Evolutionary conservation across 164 flowering plant species (phyloP), one percentile per base, ranked within the genome.

Genomic region (Piper betle): DNA sequence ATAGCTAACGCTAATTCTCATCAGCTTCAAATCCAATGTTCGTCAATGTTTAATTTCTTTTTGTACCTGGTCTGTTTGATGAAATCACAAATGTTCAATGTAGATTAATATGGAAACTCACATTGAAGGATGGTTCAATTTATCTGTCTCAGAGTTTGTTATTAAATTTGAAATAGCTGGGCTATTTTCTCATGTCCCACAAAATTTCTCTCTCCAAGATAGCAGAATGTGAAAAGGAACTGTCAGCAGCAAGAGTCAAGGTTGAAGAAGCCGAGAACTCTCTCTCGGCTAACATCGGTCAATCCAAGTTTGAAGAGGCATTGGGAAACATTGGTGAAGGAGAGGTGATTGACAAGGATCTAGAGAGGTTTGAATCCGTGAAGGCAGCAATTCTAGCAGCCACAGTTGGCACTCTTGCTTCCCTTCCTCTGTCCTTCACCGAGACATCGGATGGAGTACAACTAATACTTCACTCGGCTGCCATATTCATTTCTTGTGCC

Each of bases 141-240:
- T 25, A 25, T 25, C 1, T 25, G 33, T 25, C 33, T 25, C 33
- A 25, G 33, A 25, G 33, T 25, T 25, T 25, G 33, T 25, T 25
- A 25, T 25, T 25, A 25, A 25, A 25, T 25, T 25, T 25, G 33
- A 25, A 2, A 25, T 25, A 25, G 33, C 33, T 25, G 33, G 33
- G 33, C 33, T 25, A 25, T 25, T 25, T 25, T 25, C 33, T 25
- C 33, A 25, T 25, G 33, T 25, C 33, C 33, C 33, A 25, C n/a
- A 25, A 25, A 25, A 25, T 43, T 5, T 48, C 4, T 37, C 46
- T 62, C 75, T 62, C 75, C 60, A 72, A 88, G 99, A 90, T 93
- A 74, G 95, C 75, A 76, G 99, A 88, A 75, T 86, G 86, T 66
- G 92, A 90, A 73, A 82, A 55, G 71, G 95, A 85, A 63, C 77